Evolutionary conservation across 225 moss, liverwort and hornwort genomes (phyloP), one percentile per base, ranked within the genome.

Genomic region (Straminergon stramineum): DNA sequence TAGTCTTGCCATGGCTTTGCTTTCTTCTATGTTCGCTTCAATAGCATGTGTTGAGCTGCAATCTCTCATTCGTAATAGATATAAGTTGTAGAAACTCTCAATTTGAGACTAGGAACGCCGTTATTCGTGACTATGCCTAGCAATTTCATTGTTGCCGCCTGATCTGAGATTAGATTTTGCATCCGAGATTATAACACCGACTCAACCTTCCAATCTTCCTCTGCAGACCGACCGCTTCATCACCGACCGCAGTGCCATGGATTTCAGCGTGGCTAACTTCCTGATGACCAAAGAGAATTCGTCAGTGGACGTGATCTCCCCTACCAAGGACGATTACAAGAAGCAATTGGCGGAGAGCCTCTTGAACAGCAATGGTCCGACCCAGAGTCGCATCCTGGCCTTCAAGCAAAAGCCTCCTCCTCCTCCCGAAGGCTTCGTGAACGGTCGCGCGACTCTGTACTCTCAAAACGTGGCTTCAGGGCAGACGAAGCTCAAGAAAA

Each of bases 241-340:
- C 24, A 89, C 93, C 24, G 90, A 94, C n/a, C 93, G 93, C 10
- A 93, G 94, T 30, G 93, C 94, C 31, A 94, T 94, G 94, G 89
- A 94, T 32, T 94, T 94, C 35, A 90, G 83, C 69, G 84, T 94
- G 11, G 94, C 94, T 0, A 94, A 94, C 63, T 92, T 88, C 45
- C 79, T 93, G 80, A 88, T 94, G 87, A 88, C 81, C 1, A 94
- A 92, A 86, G 93, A 94, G 78, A 93, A 93, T 34, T 52, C 83
- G 10, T 87, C 95, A 17, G 53, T 75, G 67, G 92, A 93, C n/a
- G 24, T 89, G 16, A 90, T 93, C 56, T 94, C 93, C 34, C 94
- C 93, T 2, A 87, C 92, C 58, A 94, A 94, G 91, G 99, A 97
- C 57, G 97, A 96, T 51, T 99, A 99, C 76, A 99, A 96, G 89